A percentile compares a stretch with the other conserved stretches of the same genome.
Evolutionary conservation across 2,329 filamentous ascomycete species (phyloP).

Genomic region (Talaromyces sp.): DNA sequence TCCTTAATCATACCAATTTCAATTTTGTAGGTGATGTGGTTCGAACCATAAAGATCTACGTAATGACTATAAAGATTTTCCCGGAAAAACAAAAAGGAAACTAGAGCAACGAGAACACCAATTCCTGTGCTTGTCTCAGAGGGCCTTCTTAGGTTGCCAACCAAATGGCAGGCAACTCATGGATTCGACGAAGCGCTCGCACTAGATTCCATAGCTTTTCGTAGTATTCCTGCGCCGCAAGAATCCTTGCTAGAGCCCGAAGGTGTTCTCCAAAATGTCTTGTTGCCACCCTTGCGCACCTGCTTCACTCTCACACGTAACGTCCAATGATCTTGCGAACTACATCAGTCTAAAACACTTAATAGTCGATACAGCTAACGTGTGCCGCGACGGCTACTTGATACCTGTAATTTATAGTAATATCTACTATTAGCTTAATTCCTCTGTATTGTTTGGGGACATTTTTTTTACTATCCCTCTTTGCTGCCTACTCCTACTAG

Average conservation of each 20-base stretch:
- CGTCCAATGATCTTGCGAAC: not conserved
- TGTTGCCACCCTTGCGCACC: not conserved
- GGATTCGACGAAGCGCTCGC: no score
- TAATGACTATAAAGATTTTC: not conserved
- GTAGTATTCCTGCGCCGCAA: slow-evolving; percentile 3
- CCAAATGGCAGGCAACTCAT: no score
- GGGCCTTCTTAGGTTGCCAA: not conserved
- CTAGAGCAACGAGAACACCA: slow-evolving; percentile 2
- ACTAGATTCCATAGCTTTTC: not conserved
- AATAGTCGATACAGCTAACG: not conserved
- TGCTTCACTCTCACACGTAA: not conserved
- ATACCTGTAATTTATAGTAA: not conserved
- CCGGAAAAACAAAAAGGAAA: not conserved
- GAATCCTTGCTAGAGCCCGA: slow-evolving; percentile 5
- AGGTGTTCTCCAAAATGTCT: not conserved
- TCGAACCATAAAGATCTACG: not conserved
- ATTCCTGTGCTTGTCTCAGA: not conserved
- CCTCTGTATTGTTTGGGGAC: slow-evolving; percentile 9
- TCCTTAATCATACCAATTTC: slow-evolving; percentile 7
- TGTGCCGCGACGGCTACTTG: not conserved
- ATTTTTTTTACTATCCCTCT: slow-evolving; percentile 5
- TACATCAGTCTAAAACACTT: not conserved
- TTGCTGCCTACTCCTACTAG: not conserved
- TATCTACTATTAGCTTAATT: not conserved
- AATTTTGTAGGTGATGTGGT: not conserved